Conservation (phyloP, 1,284 basidiomycete genomes). For the Ustilago cynodontis region DNA sequence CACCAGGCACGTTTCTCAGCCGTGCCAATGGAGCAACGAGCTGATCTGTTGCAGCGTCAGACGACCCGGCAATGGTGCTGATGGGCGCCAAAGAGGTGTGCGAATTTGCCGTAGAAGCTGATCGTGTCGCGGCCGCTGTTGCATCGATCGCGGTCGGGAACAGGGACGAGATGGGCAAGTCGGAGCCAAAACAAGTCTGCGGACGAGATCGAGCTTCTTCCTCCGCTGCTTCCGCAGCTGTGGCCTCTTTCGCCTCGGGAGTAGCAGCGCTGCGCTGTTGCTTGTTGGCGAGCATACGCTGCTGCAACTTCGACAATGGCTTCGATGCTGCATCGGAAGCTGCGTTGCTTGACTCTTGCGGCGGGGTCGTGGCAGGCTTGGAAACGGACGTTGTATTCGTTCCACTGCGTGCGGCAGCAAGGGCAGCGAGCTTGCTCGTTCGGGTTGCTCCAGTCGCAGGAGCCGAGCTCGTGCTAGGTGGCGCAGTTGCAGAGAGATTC, state of each 20-base stretch:
- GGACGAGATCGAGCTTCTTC: slow-evolving; percentile 36
- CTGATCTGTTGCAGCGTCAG: slow-evolving; percentile 23
- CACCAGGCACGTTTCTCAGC: slow-evolving; percentile 35
- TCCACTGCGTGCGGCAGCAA: slow-evolving; percentile 50
- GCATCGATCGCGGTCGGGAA: slow-evolving; percentile 42
- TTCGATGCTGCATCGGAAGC: slow-evolving; percentile 71
- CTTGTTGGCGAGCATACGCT: slow-evolving; percentile 71
- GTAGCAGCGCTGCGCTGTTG: slow-evolving; percentile 37
- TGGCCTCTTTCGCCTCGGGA: slow-evolving; percentile 37
- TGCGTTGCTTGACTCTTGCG: slow-evolving; percentile 62
- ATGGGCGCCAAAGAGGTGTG: slow-evolving; percentile 9
- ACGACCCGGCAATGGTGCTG: slow-evolving; percentile 33
- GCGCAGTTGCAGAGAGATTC: slow-evolving; percentile 2
- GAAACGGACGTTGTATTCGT: slow-evolving; percentile 11
- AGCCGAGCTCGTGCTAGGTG: not conserved
- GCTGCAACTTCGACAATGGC: slow-evolving; percentile 74
- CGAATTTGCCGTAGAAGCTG: not conserved
- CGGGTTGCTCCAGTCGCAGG: slow-evolving; percentile 13
- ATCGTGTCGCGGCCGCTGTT: not conserved
- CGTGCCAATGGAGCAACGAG: slow-evolving; percentile 23
- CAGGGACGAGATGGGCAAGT: slow-evolving; percentile 44
- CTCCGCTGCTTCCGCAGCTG: slow-evolving; percentile 39
- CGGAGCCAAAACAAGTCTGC: slow-evolving; percentile 45
- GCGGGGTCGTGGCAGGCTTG: slow-evolving; percentile 14
- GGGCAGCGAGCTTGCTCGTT: slow-evolving; percentile 59